These are phyloP conservation scores for Aspergillus jensenii DNA, from an alignment of 2,329 filamentous ascomycete species.

Conservation along the genomic window DNA sequence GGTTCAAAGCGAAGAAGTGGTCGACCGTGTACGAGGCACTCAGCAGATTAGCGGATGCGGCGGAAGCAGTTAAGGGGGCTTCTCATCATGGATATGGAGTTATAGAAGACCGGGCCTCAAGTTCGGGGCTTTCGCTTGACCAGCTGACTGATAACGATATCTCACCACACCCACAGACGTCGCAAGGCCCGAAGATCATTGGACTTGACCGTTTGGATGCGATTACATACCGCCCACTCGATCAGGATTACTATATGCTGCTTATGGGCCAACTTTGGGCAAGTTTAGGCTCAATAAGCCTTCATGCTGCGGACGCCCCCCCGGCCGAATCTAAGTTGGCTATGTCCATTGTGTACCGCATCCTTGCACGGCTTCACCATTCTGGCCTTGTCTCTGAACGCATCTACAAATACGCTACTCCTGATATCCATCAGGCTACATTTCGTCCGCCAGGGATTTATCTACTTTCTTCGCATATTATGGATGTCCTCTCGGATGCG, in stretches of 20 bases:
- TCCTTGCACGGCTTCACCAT: constrained; percentile 48
- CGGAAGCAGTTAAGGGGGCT: constrained; percentile 25
- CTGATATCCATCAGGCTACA: constrained; percentile 26
- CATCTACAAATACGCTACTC: constrained; percentile 42
- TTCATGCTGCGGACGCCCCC: constrained; percentile 40
- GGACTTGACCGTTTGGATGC: constrained; percentile 20
- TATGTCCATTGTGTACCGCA: constrained; percentile 47
- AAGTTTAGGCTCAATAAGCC: constrained; percentile 40
- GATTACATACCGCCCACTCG: constrained; percentile 26
- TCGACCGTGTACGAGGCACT: constrained; percentile 40
- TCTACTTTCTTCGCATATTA: constrained; percentile 45
- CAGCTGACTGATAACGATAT: constrained; percentile 24
- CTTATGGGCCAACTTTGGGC: constrained; percentile 41
- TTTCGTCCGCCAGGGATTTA: constrained; percentile 46
- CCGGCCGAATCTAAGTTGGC: constrained; percentile 35
- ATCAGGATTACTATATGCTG: constrained; percentile 21
- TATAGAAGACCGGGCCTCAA: constrained; percentile 28
- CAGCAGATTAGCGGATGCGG: constrained; percentile 39
- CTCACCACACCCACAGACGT: constrained; percentile 4
- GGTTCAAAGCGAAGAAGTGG: constrained; percentile 41
- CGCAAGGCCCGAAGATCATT: neutral
- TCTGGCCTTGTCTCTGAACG: constrained; percentile 42
- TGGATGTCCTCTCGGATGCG: constrained; percentile 49
- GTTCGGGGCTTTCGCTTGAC: constrained; percentile 27
- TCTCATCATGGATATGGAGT: constrained; percentile 23